Conservation (phyloP, 371 early-diverging fungal genomes). For the Mortierella sp. region DNA sequence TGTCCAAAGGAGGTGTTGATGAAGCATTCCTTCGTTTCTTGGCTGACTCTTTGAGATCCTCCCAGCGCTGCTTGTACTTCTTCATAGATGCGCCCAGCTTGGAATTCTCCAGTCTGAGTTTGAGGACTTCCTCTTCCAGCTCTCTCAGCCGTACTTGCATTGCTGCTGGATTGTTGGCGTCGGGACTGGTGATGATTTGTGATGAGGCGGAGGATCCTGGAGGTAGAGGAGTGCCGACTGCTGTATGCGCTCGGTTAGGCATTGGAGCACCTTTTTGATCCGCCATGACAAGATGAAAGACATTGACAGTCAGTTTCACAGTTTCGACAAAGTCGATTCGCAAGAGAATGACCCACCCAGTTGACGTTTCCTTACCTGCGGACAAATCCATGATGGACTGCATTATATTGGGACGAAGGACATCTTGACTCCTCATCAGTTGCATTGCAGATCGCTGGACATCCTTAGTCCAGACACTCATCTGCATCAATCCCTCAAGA, state of each 20-base stretch:
- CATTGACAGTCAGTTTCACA: too few species aligned
- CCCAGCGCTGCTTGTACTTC: slow-evolving; percentile 90
- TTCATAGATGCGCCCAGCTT: slow-evolving; percentile 66
- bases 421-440: slow-evolving; percentile 43
- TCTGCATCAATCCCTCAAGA: slow-evolving; percentile 73
- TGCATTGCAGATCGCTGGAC: slow-evolving; percentile 48
- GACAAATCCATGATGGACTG: slow-evolving; percentile 49
- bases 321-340: too few species aligned
- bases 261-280: slow-evolving; percentile 2
- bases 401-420: slow-evolving; percentile 40
- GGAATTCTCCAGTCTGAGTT: slow-evolving; percentile 60
- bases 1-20: background rate
- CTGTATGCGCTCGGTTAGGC: slow-evolving; percentile 8
- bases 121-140: slow-evolving; percentile 67
- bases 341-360: too few species aligned
- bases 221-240: background rate
- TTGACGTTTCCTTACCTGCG: slow-evolving; percentile 17
- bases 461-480: slow-evolving; percentile 51
- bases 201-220: background rate
- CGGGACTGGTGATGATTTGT: background rate
- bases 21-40: slow-evolving; percentile 63
- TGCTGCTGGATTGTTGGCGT: slow-evolving; percentile 48
- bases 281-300: too few species aligned
- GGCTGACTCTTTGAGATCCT: slow-evolving; percentile 88
- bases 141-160: slow-evolving; percentile 56